Base-by-base conservation (phyloP, 2,329 filamentous ascomycete species). In the Colletotrichum paranaense region DNA sequence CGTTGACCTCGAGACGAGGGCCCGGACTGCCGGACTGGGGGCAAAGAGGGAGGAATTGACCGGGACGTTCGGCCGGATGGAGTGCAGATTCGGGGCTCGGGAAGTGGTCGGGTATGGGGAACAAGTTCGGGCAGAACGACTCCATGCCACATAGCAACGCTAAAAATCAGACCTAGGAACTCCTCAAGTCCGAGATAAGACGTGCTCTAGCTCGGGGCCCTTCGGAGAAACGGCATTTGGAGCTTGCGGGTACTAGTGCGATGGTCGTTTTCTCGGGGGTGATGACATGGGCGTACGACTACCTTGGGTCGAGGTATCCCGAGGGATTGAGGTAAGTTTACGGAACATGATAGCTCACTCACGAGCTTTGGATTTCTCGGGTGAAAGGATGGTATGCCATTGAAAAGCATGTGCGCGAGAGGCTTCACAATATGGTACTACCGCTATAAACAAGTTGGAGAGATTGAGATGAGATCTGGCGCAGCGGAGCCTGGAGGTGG, bases 31-130 rank as follows among this genome's bases (percentile, higher is more conserved):
- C 32, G 11, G 32, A 35, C 11, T 35, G 32, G 32, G 66, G n/a
- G 42, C 52, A 62, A n/a, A 19, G 65, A 14, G 5, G 38, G 62
- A 26, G 28, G 38, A 4, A 42, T 22, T 53, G 60, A 6, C 28
- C n/a, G 46, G 65, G 8, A 30, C 30, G 12, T 16, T 69, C 59
- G 70, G 67, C 60, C 70, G 70, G 59, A 73, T 35, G 70, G 60
- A 56, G 56, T 22, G 24, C 46, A 35, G 28, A 5, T n/a, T 73
- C 55, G 60, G 60, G 59, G 56, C 67, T 70, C 66, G 70, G 67
- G 32, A 70, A 60, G 28, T 46, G 24, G 55, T 73, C 67, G 60
- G 70, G 42, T 70, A 56, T 56, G 59, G 38, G 52, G 42, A 42
- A 32, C 26, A 62, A 70, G 56, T 26, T 56, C 35, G 55, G 70